Conservation (phyloP, 2,329 filamentous ascomycete genomes). For the Trichophaea hybrida region DNA sequence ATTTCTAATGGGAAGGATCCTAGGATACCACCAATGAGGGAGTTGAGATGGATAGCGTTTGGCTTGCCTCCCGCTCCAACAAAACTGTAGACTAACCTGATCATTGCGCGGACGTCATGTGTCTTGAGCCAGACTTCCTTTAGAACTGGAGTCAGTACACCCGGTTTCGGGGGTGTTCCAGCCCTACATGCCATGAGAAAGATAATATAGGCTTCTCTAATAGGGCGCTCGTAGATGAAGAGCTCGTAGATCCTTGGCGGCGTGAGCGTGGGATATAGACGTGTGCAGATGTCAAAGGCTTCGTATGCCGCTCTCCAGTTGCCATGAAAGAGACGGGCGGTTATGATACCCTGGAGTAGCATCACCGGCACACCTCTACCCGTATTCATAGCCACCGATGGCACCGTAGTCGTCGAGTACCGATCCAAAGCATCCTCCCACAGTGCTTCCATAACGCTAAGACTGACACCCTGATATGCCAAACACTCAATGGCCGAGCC, state of each 20-base stretch:
- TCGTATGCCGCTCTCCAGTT: constrained; percentile 39
- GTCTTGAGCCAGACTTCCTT: constrained; percentile 20
- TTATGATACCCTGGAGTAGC: constrained; percentile 37
- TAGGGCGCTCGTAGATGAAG: constrained; percentile 35
- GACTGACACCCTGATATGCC: constrained; percentile 31
- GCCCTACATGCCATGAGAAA: constrained; percentile 38
- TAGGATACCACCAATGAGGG: constrained; percentile 30
- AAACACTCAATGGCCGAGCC: constrained; percentile 39
- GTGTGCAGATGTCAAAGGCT: constrained; percentile 36
- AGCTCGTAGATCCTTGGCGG: constrained; percentile 34
- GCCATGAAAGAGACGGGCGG: constrained; percentile 35
- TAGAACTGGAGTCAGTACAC: constrained; percentile 26
- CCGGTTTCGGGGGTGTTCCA: constrained; percentile 30
- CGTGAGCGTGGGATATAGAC: constrained; percentile 35
- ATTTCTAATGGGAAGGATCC: constrained; percentile 20
- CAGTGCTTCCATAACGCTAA: constrained; percentile 35
- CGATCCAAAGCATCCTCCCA: constrained; percentile 35
- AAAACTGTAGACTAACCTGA: constrained; percentile 34
- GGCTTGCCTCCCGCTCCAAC: constrained; percentile 32
- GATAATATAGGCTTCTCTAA: constrained; percentile 36
- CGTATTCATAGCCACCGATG: constrained; percentile 34
- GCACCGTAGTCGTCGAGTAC: constrained; percentile 38
- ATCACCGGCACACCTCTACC: constrained; percentile 34
- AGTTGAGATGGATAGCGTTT: constrained; percentile 30
- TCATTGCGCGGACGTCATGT: constrained; percentile 29